Conservation (phyloP, 176 grass and related monocot species). For the Zoysia pacifica region DNA sequence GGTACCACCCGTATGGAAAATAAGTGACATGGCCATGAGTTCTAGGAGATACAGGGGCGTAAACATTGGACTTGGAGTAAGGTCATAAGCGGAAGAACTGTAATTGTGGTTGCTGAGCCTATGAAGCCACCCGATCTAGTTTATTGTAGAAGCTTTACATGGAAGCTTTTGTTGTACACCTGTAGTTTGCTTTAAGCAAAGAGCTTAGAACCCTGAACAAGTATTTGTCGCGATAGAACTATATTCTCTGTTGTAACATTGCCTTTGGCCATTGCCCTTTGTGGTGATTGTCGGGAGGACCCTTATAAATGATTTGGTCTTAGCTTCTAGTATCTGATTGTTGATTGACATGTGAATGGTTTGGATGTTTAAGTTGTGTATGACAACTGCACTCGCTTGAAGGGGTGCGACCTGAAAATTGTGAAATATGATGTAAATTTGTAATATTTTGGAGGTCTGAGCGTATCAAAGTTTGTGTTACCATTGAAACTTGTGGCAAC, state of each 20-base stretch:
- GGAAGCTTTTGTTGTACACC: conserved; percentile 50
- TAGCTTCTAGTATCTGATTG: background rate
- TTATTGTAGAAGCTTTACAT: conserved; percentile 42
- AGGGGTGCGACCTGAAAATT: background rate
- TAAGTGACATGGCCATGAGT: background rate
- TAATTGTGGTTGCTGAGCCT: conserved; percentile 31
- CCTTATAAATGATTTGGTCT: conserved; percentile 20
- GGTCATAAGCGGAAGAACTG: conserved; percentile 16
- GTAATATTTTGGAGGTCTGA: background rate
- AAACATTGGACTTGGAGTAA: background rate
- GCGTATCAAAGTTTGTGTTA: no score
- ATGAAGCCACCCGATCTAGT: background rate
- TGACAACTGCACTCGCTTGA: background rate
- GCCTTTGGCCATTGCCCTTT: background rate
- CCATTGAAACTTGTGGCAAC: no score
- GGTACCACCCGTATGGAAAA: conserved; percentile 87
- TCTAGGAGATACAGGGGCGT: conserved; percentile 20
- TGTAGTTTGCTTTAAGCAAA: conserved; percentile 44
- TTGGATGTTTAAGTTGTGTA: background rate
- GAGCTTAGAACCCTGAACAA: conserved; percentile 41
- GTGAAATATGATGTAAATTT: background rate
- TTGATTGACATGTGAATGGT: background rate
- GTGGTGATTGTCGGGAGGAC: conserved; percentile 30
- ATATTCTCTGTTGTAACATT: conserved; percentile 42
- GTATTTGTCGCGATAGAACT: conserved; percentile 41